These are phyloP conservation scores for Arxiozyma telluris DNA, from an alignment of 1,139 yeast genomes.

Conservation along the genomic window DNA sequence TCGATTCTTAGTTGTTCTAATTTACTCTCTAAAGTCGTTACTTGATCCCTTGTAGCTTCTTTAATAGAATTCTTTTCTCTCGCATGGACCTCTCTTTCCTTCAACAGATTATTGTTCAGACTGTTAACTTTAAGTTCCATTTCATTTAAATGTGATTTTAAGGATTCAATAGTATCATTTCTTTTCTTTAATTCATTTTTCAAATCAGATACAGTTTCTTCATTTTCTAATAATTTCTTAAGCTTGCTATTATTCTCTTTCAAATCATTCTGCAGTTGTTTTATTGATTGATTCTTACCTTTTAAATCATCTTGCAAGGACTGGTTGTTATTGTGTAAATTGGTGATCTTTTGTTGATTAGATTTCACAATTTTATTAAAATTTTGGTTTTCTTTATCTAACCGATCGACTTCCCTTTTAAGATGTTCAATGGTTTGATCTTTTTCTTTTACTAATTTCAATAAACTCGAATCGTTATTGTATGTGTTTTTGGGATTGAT, in stretches of 20 bases:
- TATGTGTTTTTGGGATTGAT: slow-evolving; percentile 10
- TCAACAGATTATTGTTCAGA: slow-evolving; percentile 20
- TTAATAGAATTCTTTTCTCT: slow-evolving; percentile 22
- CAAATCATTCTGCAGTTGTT: slow-evolving; percentile 14
- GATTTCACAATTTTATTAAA: not conserved
- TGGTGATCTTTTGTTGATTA: slow-evolving; percentile 1
- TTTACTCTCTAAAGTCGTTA: slow-evolving; percentile 32
- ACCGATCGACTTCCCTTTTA: not conserved
- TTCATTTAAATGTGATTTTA: not conserved
- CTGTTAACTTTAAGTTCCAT: slow-evolving; percentile 4
- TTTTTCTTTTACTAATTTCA: slow-evolving; percentile 11
- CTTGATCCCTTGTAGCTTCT: slow-evolving; percentile 20
- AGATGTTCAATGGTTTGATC: slow-evolving; percentile 6
- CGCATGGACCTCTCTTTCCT: slow-evolving; percentile 15
- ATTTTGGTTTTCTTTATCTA: not conserved
- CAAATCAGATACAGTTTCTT: slow-evolving; percentile 11
- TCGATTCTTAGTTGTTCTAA: slow-evolving; percentile 38
- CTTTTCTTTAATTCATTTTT: slow-evolving; percentile 25
- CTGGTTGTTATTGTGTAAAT: not conserved
- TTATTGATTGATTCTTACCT: not conserved
- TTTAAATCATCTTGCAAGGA: not conserved
- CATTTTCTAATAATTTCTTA: not conserved
- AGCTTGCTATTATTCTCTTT: slow-evolving; percentile 4
- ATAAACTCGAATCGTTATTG: slow-evolving; percentile 3
- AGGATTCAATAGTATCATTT: not conserved